phyloP scores from a whole-genome alignment of 768 basidiomycete species.

The Mycena epipterygia region DNA sequence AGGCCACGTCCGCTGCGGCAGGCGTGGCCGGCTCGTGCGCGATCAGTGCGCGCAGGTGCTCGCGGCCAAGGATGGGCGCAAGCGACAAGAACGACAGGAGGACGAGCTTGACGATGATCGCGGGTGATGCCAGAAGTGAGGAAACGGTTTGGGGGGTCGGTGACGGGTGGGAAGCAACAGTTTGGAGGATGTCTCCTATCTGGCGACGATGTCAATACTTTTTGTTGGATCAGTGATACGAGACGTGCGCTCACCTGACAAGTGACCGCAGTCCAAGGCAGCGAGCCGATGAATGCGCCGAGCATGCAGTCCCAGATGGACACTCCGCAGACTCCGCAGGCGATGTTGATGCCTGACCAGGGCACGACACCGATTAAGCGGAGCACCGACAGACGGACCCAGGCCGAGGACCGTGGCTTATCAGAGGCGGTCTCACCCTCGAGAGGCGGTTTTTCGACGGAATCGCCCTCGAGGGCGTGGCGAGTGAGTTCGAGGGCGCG shows the following conservation, averaged over 20 bases:
- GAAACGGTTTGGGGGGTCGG: slow-evolving; percentile 85
- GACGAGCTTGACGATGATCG: slow-evolving; percentile 86
- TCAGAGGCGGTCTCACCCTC: slow-evolving; percentile 42
- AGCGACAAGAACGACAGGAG: slow-evolving; percentile 88
- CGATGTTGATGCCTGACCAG: slow-evolving; percentile 98
- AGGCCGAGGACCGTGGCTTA: slow-evolving; percentile 62
- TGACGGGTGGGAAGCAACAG: slow-evolving; percentile 79
- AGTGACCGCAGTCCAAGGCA: slow-evolving; percentile 94
- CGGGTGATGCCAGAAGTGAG: slow-evolving; percentile 85
- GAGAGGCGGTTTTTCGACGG: slow-evolving; percentile 51
- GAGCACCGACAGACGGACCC: slow-evolving; percentile 91
- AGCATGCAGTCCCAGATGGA: slow-evolving; percentile 79
- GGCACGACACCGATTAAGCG: slow-evolving; percentile 94
- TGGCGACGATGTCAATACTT: slow-evolving; percentile 44
- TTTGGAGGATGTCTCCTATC: slow-evolving; percentile 91
- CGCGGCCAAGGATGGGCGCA: slow-evolving; percentile 86
- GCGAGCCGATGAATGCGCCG: slow-evolving; percentile 85
- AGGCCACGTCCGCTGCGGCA: neutral
- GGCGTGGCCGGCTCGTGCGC: slow-evolving; percentile 42
- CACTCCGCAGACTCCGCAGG: slow-evolving; percentile 93
- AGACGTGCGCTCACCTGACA: slow-evolving; percentile 72
- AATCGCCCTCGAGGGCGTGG: slow-evolving; percentile 79
- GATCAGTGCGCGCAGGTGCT: slow-evolving; percentile 72
- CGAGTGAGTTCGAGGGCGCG: slow-evolving; percentile 89
- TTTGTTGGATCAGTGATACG: neutral